Base-by-base conservation (phyloP, 1,139 yeast species). In the Tardiomyces blankii region DNA sequence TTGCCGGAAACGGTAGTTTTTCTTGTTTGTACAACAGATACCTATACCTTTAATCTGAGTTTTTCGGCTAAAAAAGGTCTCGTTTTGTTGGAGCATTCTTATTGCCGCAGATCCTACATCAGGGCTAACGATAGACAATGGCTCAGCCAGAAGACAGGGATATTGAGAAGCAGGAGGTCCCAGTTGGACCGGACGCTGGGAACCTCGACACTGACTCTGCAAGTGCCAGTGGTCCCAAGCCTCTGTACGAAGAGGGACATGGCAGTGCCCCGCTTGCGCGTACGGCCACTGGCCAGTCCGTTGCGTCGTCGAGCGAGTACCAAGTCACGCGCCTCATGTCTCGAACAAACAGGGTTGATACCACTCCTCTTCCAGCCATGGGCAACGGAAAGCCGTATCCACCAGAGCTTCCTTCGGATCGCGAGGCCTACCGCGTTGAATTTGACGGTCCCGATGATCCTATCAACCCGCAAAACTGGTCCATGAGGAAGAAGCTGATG, bases 391-490 rank as follows among this genome's bases (percentile, higher is more conserved):
- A 44, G 38, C 41, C 42, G 3, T 45, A 40, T 33, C 49, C 49
- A 2, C 46, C 49, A 2, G 18, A 16, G 23, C 47, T 60, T 27
- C 61, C 69, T 47, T 59, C 74, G 18, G 76, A 75, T 1, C 71
- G 70, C 40, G 70, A 67, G 11, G 62, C 61, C 1, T 78, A 75
- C 56, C 63, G 68, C 8, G 84, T 78, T n/a, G 66, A 73, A 11
- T 77, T 63, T 53, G 75, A 71, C 50, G 79, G 80, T 1, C 71
- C 73, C 1, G 65, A 69, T 21, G 82, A 77, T 55, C 77, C 78
- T 1, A 42, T 50, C 0, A 70, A 67, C 52, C 81, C 82, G 0
- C 67, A 65, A 47, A 77, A 76, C 55, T 75, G 74, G 70, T 54
- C 73, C 2, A 35, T 64, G 27, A 38, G 42, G 30, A 60, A 56